Percentiles rank a stretch among this genome's conserved stretches.
phyloP scores from a whole-genome alignment of 2,329 filamentous ascomycete genomes.

The Metarhizium album region DNA sequence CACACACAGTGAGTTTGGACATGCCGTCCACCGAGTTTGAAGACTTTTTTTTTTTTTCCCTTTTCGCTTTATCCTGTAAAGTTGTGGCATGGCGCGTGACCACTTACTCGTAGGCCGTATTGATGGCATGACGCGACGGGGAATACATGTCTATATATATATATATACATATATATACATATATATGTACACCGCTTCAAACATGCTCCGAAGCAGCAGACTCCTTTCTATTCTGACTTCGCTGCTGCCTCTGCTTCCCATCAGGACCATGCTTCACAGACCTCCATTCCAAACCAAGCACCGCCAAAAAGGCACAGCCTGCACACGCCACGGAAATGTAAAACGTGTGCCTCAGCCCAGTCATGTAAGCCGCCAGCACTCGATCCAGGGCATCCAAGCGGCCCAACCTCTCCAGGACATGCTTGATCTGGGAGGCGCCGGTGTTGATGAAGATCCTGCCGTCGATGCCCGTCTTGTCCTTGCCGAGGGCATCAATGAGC shows the following conservation, averaged over 20 bases:
- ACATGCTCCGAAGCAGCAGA: conserved; percentile 13
- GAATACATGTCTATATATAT: too few species aligned
- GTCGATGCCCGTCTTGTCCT: conserved; percentile 33
- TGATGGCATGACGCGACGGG: too few species aligned
- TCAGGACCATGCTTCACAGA: conserved; percentile 36
- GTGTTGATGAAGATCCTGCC: conserved; percentile 38
- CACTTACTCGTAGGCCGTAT: too few species aligned
- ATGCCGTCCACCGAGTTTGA: neutral
- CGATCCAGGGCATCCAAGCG: conserved; percentile 29
- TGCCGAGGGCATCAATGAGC: conserved; percentile 40
- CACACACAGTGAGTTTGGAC: conserved; percentile 23
- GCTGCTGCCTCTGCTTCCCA: conserved; percentile 18
- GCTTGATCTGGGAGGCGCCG: conserved; percentile 38
- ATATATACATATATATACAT: too few species aligned
- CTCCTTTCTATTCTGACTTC: conserved; percentile 17
- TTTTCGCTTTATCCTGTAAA: neutral
- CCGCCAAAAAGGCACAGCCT: conserved; percentile 31
- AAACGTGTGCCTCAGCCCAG: conserved; percentile 37
- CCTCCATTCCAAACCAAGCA: conserved; percentile 38
- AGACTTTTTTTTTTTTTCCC: neutral
- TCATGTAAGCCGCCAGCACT: conserved; percentile 38
- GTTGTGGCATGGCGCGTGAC: neutral
- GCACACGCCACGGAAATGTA: conserved; percentile 41
- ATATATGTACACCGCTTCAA: too few species aligned
- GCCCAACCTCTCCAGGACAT: conserved; percentile 30